Evolutionary conservation across 2,329 filamentous ascomycete genomes (phyloP).

Genomic region (Botrytis elliptica): DNA sequence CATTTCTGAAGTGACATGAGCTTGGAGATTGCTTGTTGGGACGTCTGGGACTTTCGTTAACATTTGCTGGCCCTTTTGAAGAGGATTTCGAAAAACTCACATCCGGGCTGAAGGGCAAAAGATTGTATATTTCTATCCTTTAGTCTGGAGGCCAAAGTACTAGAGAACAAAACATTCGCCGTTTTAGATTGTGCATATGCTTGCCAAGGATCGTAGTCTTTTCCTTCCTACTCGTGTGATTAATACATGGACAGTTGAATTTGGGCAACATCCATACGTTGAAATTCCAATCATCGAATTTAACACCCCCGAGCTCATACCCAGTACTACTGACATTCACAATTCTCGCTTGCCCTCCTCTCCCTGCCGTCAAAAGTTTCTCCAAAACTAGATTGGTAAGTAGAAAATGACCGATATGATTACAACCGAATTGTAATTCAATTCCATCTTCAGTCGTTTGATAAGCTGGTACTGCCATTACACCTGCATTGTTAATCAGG

Average conservation of each 20-base stretch:
- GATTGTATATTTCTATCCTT: conserved; percentile 22
- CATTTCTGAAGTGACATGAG: conserved; percentile 23
- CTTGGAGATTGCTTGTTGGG: conserved; percentile 25
- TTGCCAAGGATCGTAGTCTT: conserved; percentile 36
- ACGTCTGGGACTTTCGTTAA: conserved; percentile 18
- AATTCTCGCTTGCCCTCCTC: conserved; percentile 22
- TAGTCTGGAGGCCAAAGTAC: conserved; percentile 9
- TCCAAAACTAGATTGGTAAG: conserved; percentile 49
- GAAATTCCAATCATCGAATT: conserved; percentile 38
- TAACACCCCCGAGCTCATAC: conserved; percentile 39
- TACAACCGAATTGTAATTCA: conserved; percentile 52
- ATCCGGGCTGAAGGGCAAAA: conserved; percentile 26
- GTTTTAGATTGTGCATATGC: conserved; percentile 47
- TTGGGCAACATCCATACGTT: conserved; percentile 23
- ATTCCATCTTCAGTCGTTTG: conserved; percentile 44
- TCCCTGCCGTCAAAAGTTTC: conserved; percentile 11
- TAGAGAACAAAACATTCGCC: conserved; percentile 42
- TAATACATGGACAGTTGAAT: not conserved
- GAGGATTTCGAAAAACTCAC: conserved; percentile 23
- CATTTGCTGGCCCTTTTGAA: not conserved
- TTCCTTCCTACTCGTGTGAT: conserved; percentile 21
- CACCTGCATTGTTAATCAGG: conserved; percentile 45
- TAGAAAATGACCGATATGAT: conserved; percentile 55
- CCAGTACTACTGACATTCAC: conserved; percentile 39
- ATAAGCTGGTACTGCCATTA: conserved; percentile 43